phyloP scores from a whole-genome alignment of 106 monocot species.

The Dactylorhiza incarnata region DNA sequence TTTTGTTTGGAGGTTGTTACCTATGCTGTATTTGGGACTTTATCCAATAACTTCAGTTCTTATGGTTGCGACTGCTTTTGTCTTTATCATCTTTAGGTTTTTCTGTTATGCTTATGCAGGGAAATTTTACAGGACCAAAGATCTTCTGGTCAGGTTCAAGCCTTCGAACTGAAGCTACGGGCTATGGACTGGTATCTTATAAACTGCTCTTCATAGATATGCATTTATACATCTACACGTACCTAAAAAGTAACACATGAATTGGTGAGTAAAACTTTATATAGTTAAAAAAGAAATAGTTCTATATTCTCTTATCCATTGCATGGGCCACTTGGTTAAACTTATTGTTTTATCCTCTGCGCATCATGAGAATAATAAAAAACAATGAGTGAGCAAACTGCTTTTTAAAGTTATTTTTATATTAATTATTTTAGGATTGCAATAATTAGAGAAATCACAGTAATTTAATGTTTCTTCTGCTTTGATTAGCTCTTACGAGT shows the following conservation, averaged over 20 bases:
- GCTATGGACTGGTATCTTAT: conserved; percentile 81
- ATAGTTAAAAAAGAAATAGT: no score
- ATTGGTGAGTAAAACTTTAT: no score
- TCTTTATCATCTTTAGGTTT: conserved; percentile 15
- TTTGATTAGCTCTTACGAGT: not conserved
- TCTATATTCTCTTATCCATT: no score
- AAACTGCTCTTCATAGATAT: not conserved
- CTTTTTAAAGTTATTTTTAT: no score
- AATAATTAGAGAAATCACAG: no score
- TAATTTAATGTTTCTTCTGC: not conserved
- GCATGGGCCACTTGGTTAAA: no score
- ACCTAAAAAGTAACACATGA: not conserved
- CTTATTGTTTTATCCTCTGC: no score
- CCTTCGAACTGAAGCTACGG: conserved; percentile 98
- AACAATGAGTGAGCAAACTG: no score
- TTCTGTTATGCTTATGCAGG: conserved; percentile 61
- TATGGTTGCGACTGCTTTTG: not conserved
- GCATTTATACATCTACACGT: not conserved
- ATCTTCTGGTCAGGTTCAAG: conserved; percentile 99
- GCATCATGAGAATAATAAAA: no score
- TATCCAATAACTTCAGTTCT: conserved; percentile 1
- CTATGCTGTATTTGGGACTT: not conserved
- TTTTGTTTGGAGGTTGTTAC: not conserved
- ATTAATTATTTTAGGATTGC: no score
- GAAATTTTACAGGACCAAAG: conserved; percentile 99